Base-by-base conservation (phyloP, 805 yeast species). In the Priceomyces medius region DNA sequence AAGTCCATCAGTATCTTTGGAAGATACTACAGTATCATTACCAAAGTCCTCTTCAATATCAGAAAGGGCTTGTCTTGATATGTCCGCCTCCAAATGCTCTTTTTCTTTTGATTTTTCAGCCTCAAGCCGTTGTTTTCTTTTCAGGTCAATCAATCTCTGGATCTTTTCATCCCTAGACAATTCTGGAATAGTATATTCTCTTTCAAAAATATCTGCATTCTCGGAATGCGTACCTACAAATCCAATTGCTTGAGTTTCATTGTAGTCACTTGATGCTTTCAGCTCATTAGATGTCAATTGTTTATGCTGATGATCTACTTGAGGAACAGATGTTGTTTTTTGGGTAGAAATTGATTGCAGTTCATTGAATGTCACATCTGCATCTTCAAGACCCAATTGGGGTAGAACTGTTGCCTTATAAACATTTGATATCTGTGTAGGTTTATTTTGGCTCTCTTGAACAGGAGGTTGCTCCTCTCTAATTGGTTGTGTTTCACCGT, bases 31-130 rank as follows among this genome's bases (percentile, higher is more conserved):
- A 1, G 51, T 44, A 19, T 54, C 58, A 28, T 55, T 52, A 2
- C 48, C 49, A 32, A 64, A 49, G 31, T 67, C 74, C 16, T 63
- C 49, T 41, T 70, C 74, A 43, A 68, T 74, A 38, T 68, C 74
- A 2, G 72, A 64, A 19, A 68, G 50, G 0, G 73, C 49, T 2
- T 55, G 50, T 28, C 50, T 57, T 0, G 66, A 44, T 18, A 69
- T 52, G 29, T 70, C 73, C 2, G 59, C 60, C 37, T 62, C 62
- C 19, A 66, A 39, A 26, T 37, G 43, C 27, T 44, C 39, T n/a
- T 21, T 38, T 37, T 49, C 57, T 50, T 46, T 20, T 46, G 41
- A 20, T 55, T 48, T 31, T 56, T 55, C 38, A 9, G 9, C 27
- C n/a, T 35, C 38, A 14, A 23, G 29, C 4, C 38, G 20, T 18